Evolutionary conservation across 2,329 filamentous ascomycete genomes (phyloP), one percentile per base, ranked within the genome.

Genomic region (Xylariales sp.): DNA sequence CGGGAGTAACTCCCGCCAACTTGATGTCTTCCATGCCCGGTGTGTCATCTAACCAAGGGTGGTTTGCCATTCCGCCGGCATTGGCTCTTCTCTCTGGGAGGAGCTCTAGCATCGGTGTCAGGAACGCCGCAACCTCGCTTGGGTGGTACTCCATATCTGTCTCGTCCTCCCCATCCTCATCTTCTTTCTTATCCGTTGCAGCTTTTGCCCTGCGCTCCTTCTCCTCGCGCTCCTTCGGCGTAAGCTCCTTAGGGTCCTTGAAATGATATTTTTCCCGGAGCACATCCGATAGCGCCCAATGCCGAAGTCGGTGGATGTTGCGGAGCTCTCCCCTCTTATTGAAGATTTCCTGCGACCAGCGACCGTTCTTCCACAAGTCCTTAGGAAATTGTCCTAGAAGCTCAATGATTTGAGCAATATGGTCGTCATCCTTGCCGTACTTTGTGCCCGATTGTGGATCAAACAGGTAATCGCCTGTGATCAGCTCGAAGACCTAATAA

Each of bases 311-410:
- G 63, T 97, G 93, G 53, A 98, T 98, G 66, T 98, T 97, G 41
- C 93, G 87, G 25, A 98, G 77, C 61, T 98, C 93, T 51, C 93
- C 93, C 63, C 95, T 95, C 49, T 93, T 82, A 61, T 96, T 97
- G 72, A 98, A 98, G 46, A 98, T 98, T 61, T 97, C 93, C 62
- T 96, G 91, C 12, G 85, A 90, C 93, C 93, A 97, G 65, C 96
- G 96, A 36, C 93, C 93, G 2, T 86, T 85, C 38, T 95, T 76
- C 63, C 88, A 96, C 34, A 97, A 76, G 5, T 87, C 86, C 61
- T 95, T 94, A 38, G 93, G 91, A 59, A 97, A 97, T 1, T 85
- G 83, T 7, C 93, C 93, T 14, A 98, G 80, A 5, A 98, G 76
- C 63, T 98, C 93, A 59, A 98, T 97, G 54, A 98, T 97, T 60